Evolutionary conservation across 768 basidiomycete genomes (phyloP).

Genomic region (Hysterangium stoloniferum): DNA sequence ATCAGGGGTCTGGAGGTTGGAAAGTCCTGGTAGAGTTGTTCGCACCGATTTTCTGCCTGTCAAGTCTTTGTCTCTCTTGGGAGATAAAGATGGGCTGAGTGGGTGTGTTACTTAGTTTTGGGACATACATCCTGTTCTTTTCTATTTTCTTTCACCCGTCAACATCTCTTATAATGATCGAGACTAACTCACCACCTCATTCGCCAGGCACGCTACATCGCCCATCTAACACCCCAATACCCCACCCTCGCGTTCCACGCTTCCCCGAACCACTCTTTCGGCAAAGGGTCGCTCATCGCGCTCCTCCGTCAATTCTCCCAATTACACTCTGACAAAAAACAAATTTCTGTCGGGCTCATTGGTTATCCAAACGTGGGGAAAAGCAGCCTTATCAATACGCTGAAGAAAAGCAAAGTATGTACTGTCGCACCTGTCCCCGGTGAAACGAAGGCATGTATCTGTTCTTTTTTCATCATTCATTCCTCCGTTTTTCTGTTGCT

Average conservation of each 20-base stretch:
- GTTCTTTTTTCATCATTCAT: neutral
- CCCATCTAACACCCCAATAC: conserved; percentile 88
- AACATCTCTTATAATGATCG: neutral
- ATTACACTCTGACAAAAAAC: conserved; percentile 97
- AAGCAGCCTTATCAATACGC: conserved; percentile 94
- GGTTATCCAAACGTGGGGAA: conserved; percentile 99
- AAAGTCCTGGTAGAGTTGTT: conserved; percentile 34
- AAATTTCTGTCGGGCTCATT: conserved; percentile 96
- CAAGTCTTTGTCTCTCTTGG: conserved; percentile 3
- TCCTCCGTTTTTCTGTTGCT: neutral
- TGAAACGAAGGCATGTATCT: conserved; percentile 71
- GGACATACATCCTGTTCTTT: conserved; percentile 29
- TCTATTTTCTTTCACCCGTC: conserved; percentile 6
- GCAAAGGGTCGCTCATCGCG: conserved; percentile 97
- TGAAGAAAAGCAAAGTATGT: conserved; percentile 98
- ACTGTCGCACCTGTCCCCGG: conserved; percentile 94
- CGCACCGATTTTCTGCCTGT: conserved; percentile 15
- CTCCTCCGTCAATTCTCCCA: conserved; percentile 94
- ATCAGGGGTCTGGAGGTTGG: conserved; percentile 21
- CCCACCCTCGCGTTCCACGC: conserved; percentile 99
- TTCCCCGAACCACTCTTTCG: conserved; percentile 97
- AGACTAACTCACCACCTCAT: neutral
- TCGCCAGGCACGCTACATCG: conserved; percentile 83
- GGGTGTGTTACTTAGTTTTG: conserved; percentile 34
- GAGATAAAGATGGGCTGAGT: conserved; percentile 11